Base-by-base conservation (phyloP, 441 rosid genomes). In the Pelargonium cotyledonis region DNA sequence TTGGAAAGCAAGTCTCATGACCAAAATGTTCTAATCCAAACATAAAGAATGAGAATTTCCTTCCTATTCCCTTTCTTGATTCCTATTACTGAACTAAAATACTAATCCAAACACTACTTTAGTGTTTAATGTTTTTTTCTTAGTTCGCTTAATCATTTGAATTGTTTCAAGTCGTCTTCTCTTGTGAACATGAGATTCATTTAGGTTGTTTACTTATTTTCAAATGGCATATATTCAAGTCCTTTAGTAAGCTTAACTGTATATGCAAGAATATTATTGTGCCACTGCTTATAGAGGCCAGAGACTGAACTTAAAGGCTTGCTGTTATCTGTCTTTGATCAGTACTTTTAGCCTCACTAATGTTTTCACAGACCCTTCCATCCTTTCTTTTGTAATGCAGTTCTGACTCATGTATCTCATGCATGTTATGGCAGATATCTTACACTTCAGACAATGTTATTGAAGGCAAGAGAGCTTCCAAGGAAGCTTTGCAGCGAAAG, bases 391-490 rank as follows among this genome's bases (percentile, higher is more conserved):
- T 69, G 3, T 18, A 15, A 63, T 71, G 19, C 43, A 65, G 55
- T 70, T 68, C 51, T 65, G 46, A n/a, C 69, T 80, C 38, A 73
- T 70, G 16, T 29, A 2, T 63, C 18, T 23, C 57, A 43, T 68
- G 44, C 49, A 38, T 77, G 71, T 64, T 72, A 69, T 65, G 72
- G 64, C 83, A 92, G 99, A 78, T 90, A 70, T 73, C 91, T 40
- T 95, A 90, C 78, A 88, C 92, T 68, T 77, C 92, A 11, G 93
- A 89, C 75, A 92, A 90, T 65, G 93, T 90, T 29, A 72, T 85
- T 10, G 96, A 92, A 85, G 99, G 99, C 67, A 95, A 95, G 79
- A 81, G 81, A 81, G 98, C 97, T 68, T 94, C 97, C 49, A 95
- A 92, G 79, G 82, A 86, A 74, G 96, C 92, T 72, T 78, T 95